Percentiles rank a stretch among this genome's conserved stretches.
Conservation (phyloP, 2,329 filamentous ascomycete species). For the Fusarium miscanthi region DNA sequence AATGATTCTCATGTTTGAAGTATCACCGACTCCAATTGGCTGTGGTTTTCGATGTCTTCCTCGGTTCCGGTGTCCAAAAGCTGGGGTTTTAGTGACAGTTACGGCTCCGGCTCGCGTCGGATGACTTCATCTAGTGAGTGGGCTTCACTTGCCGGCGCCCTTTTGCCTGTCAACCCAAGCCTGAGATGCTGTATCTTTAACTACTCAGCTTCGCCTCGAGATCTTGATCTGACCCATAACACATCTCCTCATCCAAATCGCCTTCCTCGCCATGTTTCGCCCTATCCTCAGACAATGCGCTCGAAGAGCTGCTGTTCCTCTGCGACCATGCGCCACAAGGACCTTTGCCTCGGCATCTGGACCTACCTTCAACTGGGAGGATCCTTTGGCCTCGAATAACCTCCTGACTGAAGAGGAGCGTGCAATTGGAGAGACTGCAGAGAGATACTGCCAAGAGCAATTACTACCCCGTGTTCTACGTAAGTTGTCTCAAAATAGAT, state of each 20-base stretch:
- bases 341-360: constrained; percentile 52
- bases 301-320: constrained; percentile 36
- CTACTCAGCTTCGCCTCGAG: constrained; percentile 15
- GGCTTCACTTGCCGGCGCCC: constrained; percentile 40
- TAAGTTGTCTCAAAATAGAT: constrained; percentile 53
- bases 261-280: constrained; percentile 45
- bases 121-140: constrained; percentile 45
- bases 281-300: constrained; percentile 47
- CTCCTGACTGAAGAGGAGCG: constrained; percentile 90
- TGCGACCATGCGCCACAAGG: constrained; percentile 45
- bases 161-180: constrained; percentile 24
- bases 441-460: constrained; percentile 92
- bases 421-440: constrained; percentile 89
- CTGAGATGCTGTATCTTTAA: constrained; percentile 30
- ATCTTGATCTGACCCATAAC: background rate
- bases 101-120: constrained; percentile 47
- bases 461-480: constrained; percentile 87
- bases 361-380: constrained; percentile 84
- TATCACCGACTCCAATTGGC: constrained; percentile 14
- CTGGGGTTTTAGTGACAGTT: constrained; percentile 37
- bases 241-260: background rate
- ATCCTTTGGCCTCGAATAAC: constrained; percentile 80
- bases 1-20: constrained; percentile 20
- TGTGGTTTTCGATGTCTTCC: constrained; percentile 9
- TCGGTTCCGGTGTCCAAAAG: constrained; percentile 44